Percentiles rank a stretch among this genome's conserved stretches.
Evolutionary conservation across 306 rosid species (phyloP).

Genomic region (Heteromeles arbutifolia): DNA sequence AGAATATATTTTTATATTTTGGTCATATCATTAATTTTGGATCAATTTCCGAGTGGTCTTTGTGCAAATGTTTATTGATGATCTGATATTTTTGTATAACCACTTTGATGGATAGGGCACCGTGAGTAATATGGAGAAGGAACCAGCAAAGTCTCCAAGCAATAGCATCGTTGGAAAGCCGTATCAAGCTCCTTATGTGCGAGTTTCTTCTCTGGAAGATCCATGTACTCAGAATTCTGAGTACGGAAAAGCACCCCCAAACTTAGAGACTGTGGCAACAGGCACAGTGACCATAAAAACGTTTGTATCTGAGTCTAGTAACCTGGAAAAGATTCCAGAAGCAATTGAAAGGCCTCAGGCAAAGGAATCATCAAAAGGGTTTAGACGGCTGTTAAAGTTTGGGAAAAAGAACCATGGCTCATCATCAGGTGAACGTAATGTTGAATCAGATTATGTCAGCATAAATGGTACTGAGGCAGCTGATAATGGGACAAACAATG

Average conservation of each 20-base stretch:
- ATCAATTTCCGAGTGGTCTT: neutral
- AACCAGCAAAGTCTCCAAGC: slow-evolving; percentile 37
- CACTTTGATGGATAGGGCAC: slow-evolving; percentile 39
- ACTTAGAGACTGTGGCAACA: slow-evolving; percentile 36
- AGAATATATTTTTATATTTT: neutral
- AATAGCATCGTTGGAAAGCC: slow-evolving; percentile 26
- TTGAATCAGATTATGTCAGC: slow-evolving; percentile 57
- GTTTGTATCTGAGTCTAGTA: slow-evolving; percentile 46
- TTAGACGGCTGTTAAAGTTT: slow-evolving; percentile 65
- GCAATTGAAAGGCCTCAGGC: slow-evolving; percentile 60
- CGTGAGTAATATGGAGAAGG: slow-evolving; percentile 32
- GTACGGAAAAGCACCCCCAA: slow-evolving; percentile 54
- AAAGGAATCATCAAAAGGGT: slow-evolving; percentile 77
- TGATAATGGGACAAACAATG: slow-evolving; percentile 40
- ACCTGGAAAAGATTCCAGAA: slow-evolving; percentile 89
- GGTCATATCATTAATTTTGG: neutral
- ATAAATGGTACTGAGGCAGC: slow-evolving; percentile 51
- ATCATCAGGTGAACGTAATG: slow-evolving; percentile 38
- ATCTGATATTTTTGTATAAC: slow-evolving; percentile 2
- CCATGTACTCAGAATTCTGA: slow-evolving; percentile 63
- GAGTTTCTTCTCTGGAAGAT: slow-evolving; percentile 76
- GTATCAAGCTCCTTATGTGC: slow-evolving; percentile 66
- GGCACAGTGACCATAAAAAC: slow-evolving; percentile 45
- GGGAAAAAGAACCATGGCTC: slow-evolving; percentile 83
- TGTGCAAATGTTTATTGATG: neutral